Percentiles rank a stretch among this genome's conserved stretches.
These are phyloP conservation scores for Ananas comosus DNA, from an alignment of 176 grass and related monocot species.

Conservation along the genomic window DNA sequence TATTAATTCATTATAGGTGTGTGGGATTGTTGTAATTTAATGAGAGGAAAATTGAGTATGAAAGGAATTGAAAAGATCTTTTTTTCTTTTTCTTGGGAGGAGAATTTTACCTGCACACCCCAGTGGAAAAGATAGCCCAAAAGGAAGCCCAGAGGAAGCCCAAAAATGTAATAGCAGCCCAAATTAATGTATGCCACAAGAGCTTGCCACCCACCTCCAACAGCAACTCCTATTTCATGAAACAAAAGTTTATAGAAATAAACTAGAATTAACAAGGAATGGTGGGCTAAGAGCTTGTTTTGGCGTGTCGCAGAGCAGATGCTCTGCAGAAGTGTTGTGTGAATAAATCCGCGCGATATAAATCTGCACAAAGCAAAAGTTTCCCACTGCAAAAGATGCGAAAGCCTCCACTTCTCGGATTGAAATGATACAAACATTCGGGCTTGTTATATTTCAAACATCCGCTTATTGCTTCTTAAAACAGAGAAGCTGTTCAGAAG, in stretches of 20 bases:
- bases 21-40: neutral
- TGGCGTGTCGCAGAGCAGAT: too few relatives aligned
- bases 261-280: neutral
- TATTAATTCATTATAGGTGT: neutral
- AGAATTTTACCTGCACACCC: conserved; percentile 43
- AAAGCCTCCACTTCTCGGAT: too few relatives aligned
- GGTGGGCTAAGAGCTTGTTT: too few relatives aligned
- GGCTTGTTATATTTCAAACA: too few relatives aligned
- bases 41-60: neutral
- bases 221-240: conserved; percentile 37
- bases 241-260: conserved; percentile 1
- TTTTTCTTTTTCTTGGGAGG: neutral
- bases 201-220: conserved; percentile 76
- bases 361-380: too few relatives aligned
- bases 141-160: conserved; percentile 63
- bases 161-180: conserved; percentile 71
- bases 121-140: conserved; percentile 56
- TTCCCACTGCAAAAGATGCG: too few relatives aligned
- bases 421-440: too few relatives aligned
- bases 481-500: too few relatives aligned
- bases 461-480: too few relatives aligned
- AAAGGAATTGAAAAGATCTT: neutral
- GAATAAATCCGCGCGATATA: too few relatives aligned
- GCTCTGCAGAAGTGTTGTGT: neutral
- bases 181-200: conserved; percentile 79